Base-by-base conservation (phyloP, 805 yeast species). In the Sugiyamaella marilandica region DNA sequence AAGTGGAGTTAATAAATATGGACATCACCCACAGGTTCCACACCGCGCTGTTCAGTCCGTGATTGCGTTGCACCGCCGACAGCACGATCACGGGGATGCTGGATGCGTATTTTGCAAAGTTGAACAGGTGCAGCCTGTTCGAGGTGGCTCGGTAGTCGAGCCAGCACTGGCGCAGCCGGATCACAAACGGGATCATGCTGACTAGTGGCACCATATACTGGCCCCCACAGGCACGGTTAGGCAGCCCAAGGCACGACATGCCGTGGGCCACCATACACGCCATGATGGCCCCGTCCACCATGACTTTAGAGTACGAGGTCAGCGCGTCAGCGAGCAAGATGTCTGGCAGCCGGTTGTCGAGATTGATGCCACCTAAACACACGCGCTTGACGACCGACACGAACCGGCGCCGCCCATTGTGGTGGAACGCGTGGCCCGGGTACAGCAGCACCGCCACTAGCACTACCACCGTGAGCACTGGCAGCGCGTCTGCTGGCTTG, bases 141-240 rank as follows among this genome's bases (percentile, higher is more conserved):
- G 74, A 67, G 9, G 84, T 75, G 47, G 73, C 64, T 10, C 69
- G 61, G 63, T 74, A 89, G 63, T 94, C 99, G 49, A 70, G 70
- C 61, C 84, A 65, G 67, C 98, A 94, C 70, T 94, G 99, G 45
- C 79, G 78, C 26, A 92, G 74, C 62, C 99, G 77, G 29, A 92
- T 80, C n/a, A 79, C 62, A 7, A 82, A 78, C 0, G 99, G 99
- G 8, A 83, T 67, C 21, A 65, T 54, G 19, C 70, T 62, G 8
- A 72, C 37, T 2, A 73, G 14, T 2, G 76, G 71, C 9, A 71
- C 74, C 37, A 73, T 56, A 29, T 64, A 59, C 35, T 60, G 52
- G 21, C 73, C 67, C 21, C 75, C 74, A 52, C 70, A 64, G 1
- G 55, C 48, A 44, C 77, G 63, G 49, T 71, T 65, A 8, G 75